Evolutionary conservation across 2,329 filamentous ascomycete genomes (phyloP).

Genomic region (Fusarium cicatricum): DNA sequence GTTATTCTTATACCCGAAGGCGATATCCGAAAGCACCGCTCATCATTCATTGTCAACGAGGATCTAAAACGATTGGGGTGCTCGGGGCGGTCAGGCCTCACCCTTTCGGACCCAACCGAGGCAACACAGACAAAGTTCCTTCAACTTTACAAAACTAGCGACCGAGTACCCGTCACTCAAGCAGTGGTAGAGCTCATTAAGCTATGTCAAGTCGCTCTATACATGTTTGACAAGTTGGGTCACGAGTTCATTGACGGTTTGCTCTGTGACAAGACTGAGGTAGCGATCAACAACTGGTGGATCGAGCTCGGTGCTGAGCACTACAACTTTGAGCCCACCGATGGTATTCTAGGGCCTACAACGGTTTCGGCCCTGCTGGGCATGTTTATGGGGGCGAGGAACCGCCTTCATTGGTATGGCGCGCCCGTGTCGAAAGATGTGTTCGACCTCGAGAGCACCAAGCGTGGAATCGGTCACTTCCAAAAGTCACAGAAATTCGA

Average conservation of each 20-base stretch:
- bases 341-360: constrained; percentile 90
- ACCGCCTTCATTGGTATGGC: constrained; percentile 84
- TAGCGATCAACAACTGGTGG: constrained; percentile 94
- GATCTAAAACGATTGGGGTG: constrained; percentile 92
- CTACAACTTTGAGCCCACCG: constrained; percentile 90
- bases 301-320: constrained; percentile 89
- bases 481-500: constrained; percentile 88
- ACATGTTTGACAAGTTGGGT: constrained; percentile 87
- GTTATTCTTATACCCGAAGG: constrained; percentile 92
- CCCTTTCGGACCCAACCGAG: constrained; percentile 76
- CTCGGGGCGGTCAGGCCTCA: constrained; percentile 87
- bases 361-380: constrained; percentile 90
- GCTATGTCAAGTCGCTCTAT: constrained; percentile 87
- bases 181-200: constrained; percentile 90
- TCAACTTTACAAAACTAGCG: constrained; percentile 87
- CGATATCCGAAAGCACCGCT: constrained; percentile 80
- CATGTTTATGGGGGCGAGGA: constrained; percentile 87
- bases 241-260: constrained; percentile 90
- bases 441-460: constrained; percentile 84
- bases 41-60: constrained; percentile 92
- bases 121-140: constrained; percentile 92
- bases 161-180: constrained; percentile 78
- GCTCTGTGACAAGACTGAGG: constrained; percentile 92
- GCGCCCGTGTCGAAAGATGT: constrained; percentile 89
- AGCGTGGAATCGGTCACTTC: constrained; percentile 85